These are phyloP conservation scores for Aspergillus pseudotamarii DNA, from an alignment of 2,329 filamentous ascomycete species.

Conservation along the genomic window DNA sequence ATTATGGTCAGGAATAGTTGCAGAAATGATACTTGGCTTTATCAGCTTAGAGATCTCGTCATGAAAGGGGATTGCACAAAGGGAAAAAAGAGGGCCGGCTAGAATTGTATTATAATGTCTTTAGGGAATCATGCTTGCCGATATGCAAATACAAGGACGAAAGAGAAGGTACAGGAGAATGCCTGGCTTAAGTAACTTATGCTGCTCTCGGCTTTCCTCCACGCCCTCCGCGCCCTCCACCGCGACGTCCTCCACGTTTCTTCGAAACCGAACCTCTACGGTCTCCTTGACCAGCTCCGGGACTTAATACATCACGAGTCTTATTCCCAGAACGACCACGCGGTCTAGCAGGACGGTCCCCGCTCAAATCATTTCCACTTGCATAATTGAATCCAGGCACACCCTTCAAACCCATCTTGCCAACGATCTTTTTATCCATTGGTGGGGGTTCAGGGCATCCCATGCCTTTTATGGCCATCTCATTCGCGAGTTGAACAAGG, in stretches of 20 bases:
- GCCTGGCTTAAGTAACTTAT: not conserved
- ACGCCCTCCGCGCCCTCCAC: conserved; percentile 19
- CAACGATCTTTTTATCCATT: conserved; percentile 41
- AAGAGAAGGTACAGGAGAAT: not conserved
- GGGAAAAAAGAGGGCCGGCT: not conserved
- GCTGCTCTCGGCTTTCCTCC: conserved; percentile 9
- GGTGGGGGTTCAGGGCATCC: conserved; percentile 40
- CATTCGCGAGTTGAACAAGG: conserved; percentile 41
- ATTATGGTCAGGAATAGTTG: not conserved
- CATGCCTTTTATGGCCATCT: conserved; percentile 40
- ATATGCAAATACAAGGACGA: not conserved
- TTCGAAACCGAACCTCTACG: conserved; percentile 23
- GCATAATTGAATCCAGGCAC: conserved; percentile 39
- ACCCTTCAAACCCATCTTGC: conserved; percentile 45
- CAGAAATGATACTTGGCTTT: not conserved
- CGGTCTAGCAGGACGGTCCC: conserved; percentile 11
- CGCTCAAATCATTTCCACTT: conserved; percentile 18
- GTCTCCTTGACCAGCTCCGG: conserved; percentile 25
- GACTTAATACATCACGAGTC: conserved; percentile 27
- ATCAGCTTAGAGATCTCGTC: not conserved
- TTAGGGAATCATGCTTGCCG: not conserved
- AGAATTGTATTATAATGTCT: not conserved
- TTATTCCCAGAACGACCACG: conserved; percentile 21
- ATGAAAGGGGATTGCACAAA: not conserved
- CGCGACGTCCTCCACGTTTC: conserved; percentile 21